Evolutionary conservation across 106 monocot species (phyloP), one percentile per base, ranked within the genome.

Genomic region (Xerophyta viscosa): DNA sequence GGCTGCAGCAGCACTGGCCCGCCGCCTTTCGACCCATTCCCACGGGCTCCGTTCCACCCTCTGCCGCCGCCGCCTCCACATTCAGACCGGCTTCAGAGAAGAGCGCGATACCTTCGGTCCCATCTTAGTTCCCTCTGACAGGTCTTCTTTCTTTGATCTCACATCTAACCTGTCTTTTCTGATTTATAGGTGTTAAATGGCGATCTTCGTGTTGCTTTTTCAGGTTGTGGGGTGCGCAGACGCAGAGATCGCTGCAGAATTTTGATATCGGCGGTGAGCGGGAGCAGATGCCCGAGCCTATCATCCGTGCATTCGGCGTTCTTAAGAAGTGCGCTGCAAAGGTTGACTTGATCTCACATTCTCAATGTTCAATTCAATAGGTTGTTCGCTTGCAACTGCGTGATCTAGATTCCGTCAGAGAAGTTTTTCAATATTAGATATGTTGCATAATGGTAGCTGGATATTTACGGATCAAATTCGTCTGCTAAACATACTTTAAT

Each of bases 151-250:
- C 30, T 15, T 29, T 3, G n/a, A n/a, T n/a, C n/a, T n/a, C n/a
- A n/a, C n/a, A n/a, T n/a, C n/a, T n/a, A n/a, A n/a, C n/a, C n/a
- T n/a, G n/a, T n/a, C n/a, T n/a, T n/a, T n/a, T n/a, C n/a, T n/a
- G n/a, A n/a, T n/a, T n/a, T n/a, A n/a, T n/a, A n/a, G n/a, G n/a
- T n/a, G n/a, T n/a, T n/a, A n/a, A n/a, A n/a, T n/a, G n/a, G n/a
- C n/a, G n/a, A n/a, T n/a, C n/a, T n/a, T n/a, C n/a, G n/a, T n/a
- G n/a, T n/a, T n/a, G n/a, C n/a, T n/a, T n/a, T n/a, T n/a, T n/a
- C n/a, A 94, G 88, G 84, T 51, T 88, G 31, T 88, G 94, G 94
- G 94, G 88, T 23, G 94, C 94, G 26, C 94, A 94, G 71, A 94
- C 94, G 47, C 94, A 94, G 72, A 84, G 94, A 43, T 94, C 94